Base-by-base conservation (phyloP, 352 stramenopile species). In the Pythium coloratum region DNA sequence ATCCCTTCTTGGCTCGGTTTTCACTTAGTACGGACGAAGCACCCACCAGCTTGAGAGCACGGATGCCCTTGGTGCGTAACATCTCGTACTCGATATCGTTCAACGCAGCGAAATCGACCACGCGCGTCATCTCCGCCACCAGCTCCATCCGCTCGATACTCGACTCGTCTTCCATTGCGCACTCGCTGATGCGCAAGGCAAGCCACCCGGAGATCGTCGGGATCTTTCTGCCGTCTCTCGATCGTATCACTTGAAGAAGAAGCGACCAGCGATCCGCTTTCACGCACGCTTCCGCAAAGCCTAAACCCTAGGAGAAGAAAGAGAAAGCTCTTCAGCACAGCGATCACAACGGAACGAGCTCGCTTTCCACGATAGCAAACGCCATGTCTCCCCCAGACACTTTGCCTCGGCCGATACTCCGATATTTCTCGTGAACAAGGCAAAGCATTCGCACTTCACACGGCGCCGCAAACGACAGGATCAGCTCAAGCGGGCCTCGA, bases 261-360 rank as follows among this genome's bases (percentile, higher is more conserved):
- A 69, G 20, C 62, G 51, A 69, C 62, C 62, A 69, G 24, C 62
- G 62, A n/a, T 55, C 55, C 16, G 30, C 32, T 3, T n/a, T 13
- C 3, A 50, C n/a, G 24, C 50, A 59, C 18, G 6, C 3, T 2
- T 63, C 12, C 2, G 62, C 6, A 32, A 69, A 56, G 20, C 20
- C 20, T 30, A 4, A 30, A 30, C 28, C 28, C 28, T 30, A 30
- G 28, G 28, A 30, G 28, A 30, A 30, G 28, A 30, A 30, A 30
- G 3, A 2, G 28, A 30, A 30, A 4, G 28, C 28, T 30, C 28
- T 30, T 30, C 28, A 30, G 28, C 28, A 30, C 28, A 5, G 28
- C 28, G 28, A 30, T 30, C 28, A 30, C 28, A 30, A 30, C 28
- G 28, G 28, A 30, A 30, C 28, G 28, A 30, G 28, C 28, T 30